A percentile compares a stretch with the other conserved stretches of the same genome.
These are phyloP conservation scores for Mycena rosella DNA, from an alignment of 768 basidiomycete genomes.

Conservation along the genomic window DNA sequence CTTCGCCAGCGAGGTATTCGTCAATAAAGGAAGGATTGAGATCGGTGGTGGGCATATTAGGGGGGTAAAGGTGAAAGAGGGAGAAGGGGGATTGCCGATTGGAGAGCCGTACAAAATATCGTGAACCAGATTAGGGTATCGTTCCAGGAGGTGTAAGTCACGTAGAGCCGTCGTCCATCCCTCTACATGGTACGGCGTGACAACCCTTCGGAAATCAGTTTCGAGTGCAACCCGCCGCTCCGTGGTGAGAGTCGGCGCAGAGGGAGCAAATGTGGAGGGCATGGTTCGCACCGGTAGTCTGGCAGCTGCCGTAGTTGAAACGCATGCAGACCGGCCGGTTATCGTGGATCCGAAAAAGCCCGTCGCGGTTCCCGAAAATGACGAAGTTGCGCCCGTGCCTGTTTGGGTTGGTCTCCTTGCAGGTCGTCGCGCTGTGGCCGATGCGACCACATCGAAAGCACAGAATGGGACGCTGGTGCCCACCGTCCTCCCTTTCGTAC, in stretches of 20 bases:
- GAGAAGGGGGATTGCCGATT: conserved; percentile 30
- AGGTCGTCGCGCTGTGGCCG: conserved; percentile 1
- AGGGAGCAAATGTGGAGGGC: conserved; percentile 22
- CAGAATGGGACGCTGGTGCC: not conserved
- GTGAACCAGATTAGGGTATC: conserved; percentile 30
- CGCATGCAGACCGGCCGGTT: conserved; percentile 8
- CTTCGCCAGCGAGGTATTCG: conserved; percentile 21
- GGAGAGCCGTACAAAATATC: conserved; percentile 26
- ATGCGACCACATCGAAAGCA: conserved; percentile 23
- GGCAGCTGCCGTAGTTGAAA: conserved; percentile 7
- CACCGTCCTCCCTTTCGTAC: not conserved
- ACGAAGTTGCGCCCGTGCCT: conserved; percentile 14
- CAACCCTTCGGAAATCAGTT: conserved; percentile 16
- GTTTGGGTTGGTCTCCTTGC: conserved; percentile 7
- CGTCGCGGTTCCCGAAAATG: conserved; percentile 9
- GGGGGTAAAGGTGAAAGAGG: conserved; percentile 22
- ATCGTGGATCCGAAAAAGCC: conserved; percentile 18
- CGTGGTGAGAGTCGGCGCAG: conserved; percentile 22
- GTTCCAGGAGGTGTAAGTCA: conserved; percentile 18
- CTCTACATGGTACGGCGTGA: conserved; percentile 22
- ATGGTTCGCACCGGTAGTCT: not conserved
- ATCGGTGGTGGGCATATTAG: conserved; percentile 25
- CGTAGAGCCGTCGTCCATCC: conserved; percentile 27
- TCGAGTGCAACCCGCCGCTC: conserved; percentile 24
- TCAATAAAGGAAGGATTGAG: too few relatives aligned